Evolutionary conservation across 176 grass and related monocot species (phyloP).

Genomic region (Secale cereale): DNA sequence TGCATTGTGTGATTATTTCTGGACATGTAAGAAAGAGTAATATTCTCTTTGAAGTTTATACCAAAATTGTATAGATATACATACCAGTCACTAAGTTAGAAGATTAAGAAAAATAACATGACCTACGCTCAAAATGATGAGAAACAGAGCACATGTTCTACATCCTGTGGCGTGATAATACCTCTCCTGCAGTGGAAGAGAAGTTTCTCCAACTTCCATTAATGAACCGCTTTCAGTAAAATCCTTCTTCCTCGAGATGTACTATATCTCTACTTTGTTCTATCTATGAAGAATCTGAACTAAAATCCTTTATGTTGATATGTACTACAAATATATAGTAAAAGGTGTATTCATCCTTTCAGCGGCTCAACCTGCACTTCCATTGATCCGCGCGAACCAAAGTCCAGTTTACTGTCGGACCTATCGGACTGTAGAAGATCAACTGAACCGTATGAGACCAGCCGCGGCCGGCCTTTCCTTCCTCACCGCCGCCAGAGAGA

Average conservation of each 20-base stretch:
- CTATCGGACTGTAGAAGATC: slow-evolving; percentile 50
- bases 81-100: slow-evolving; percentile 28
- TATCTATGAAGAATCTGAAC: no score
- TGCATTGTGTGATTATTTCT: not conserved
- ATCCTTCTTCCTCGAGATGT: not conserved
- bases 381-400: slow-evolving; percentile 40
- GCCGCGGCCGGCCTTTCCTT: no score
- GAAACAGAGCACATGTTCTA: not conserved
- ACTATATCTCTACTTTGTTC: not conserved
- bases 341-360: slow-evolving; percentile 40
- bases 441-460: slow-evolving; percentile 66
- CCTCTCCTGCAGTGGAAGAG: slow-evolving; percentile 15
- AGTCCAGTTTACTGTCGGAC: slow-evolving; percentile 35
- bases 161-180: slow-evolving; percentile 1
- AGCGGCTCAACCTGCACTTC: slow-evolving; percentile 76
- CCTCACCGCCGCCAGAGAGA: slow-evolving; percentile 53
- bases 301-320: slow-evolving; percentile 14
- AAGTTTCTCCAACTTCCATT: not conserved
- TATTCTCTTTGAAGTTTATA: slow-evolving; percentile 10
- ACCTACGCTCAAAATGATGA: slow-evolving; percentile 17
- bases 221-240: not conserved
- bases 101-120: slow-evolving; percentile 1
- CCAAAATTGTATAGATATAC: slow-evolving; percentile 43
- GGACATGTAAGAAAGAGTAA: no score
- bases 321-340: not conserved